These are phyloP conservation scores for Penicillium longicatenatum DNA, from an alignment of 495 filamentous ascomycete species.

Conservation along the genomic window DNA sequence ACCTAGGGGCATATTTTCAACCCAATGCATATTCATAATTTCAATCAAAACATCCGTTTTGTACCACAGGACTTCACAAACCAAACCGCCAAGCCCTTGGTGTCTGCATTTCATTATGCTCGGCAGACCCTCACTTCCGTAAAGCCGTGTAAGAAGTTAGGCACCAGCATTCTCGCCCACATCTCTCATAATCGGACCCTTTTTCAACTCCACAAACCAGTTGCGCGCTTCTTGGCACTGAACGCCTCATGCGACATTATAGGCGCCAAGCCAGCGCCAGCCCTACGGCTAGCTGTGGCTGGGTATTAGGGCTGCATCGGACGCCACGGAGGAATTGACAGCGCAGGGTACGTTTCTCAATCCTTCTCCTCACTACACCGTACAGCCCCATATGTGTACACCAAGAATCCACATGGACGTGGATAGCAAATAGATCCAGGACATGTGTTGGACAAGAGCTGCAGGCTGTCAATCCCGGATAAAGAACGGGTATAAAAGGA, in stretches of 20 bases:
- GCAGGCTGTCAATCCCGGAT: too few relatives aligned
- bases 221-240: slow-evolving; percentile 19
- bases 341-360: neutral
- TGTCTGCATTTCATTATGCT: neutral
- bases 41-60: neutral
- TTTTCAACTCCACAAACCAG: neutral
- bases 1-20: slow-evolving; percentile 7
- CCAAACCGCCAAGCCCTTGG: slow-evolving; percentile 4
- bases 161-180: slow-evolving; percentile 20
- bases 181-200: slow-evolving; percentile 1
- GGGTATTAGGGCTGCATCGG: slow-evolving; percentile 11
- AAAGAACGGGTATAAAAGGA: neutral
- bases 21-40: slow-evolving; percentile 15
- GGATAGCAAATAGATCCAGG: neutral
- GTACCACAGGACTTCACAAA: too few relatives aligned
- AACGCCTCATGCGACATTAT: slow-evolving; percentile 21
- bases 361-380: neutral
- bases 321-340: slow-evolving; percentile 17
- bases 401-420: neutral
- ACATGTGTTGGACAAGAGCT: neutral
- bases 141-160: slow-evolving; percentile 8
- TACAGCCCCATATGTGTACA: neutral
- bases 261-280: slow-evolving; percentile 1
- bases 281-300: slow-evolving; percentile 19
- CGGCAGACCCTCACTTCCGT: neutral